Conservation (phyloP, 352 stramenopile species). For the Aphanomyces euteiches region DNA sequence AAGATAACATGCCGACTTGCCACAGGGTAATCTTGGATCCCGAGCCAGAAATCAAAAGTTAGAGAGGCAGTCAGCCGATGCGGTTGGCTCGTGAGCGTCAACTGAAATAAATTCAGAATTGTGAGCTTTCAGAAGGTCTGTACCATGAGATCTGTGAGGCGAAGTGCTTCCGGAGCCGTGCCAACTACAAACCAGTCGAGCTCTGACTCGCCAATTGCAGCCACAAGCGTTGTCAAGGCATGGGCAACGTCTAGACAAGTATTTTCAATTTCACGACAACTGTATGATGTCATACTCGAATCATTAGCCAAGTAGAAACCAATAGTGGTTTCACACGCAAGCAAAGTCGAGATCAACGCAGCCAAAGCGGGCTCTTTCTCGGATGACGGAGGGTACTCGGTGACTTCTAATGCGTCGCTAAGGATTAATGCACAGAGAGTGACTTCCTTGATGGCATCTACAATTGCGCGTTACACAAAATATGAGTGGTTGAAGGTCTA, state of each 20-base stretch:
- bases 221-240: conserved; percentile 20
- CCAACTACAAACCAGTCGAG: conserved; percentile 27
- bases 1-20: conserved; percentile 12
- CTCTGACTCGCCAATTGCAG: conserved; percentile 20
- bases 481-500: neutral
- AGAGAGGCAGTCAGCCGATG: conserved; percentile 20
- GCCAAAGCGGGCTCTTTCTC: conserved; percentile 17
- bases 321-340: conserved; percentile 13
- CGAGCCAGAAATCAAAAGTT: conserved; percentile 24
- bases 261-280: neutral
- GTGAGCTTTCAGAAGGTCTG: neutral
- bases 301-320: conserved; percentile 11
- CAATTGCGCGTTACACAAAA: neutral
- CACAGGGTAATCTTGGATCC: conserved; percentile 27
- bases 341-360: neutral
- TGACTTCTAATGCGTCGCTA: conserved; percentile 22
- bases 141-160: conserved; percentile 24
- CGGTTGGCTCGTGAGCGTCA: conserved; percentile 20
- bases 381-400: conserved; percentile 24
- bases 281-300: neutral
- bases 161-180: conserved; percentile 11
- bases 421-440: conserved; percentile 26
- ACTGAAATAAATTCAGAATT: neutral
- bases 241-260: conserved; percentile 23
- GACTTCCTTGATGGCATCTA: conserved; percentile 26